Percentiles rank a stretch among this genome's conserved stretches.
Evolutionary conservation across 2,329 filamentous ascomycete species (phyloP).

Genomic region (Xylaria sp.): DNA sequence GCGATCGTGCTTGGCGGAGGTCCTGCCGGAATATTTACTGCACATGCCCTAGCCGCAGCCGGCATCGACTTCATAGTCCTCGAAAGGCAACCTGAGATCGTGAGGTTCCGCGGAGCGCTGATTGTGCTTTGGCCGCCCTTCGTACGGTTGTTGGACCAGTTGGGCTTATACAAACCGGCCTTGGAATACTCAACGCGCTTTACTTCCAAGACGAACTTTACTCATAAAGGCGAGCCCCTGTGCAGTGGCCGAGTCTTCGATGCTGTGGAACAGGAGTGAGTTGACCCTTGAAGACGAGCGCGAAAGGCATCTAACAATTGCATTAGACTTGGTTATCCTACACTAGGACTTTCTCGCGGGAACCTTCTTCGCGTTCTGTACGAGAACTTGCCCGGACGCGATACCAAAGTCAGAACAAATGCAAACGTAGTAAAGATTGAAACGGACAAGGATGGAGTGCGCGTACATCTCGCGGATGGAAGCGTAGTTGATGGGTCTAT

Average conservation of each 20-base stretch:
- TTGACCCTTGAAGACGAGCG: background rate
- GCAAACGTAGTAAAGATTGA: conserved; percentile 38
- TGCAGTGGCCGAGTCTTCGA: conserved; percentile 5
- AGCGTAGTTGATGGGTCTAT: conserved; percentile 40
- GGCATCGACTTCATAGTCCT: conserved; percentile 51
- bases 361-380: conserved; percentile 40
- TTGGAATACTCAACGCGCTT: conserved; percentile 19
- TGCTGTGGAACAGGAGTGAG: conserved; percentile 27
- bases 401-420: conserved; percentile 36
- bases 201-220: conserved; percentile 28
- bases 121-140: conserved; percentile 45
- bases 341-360: conserved; percentile 36
- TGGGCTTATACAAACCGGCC: conserved; percentile 42
- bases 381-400: conserved; percentile 34
- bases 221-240: conserved; percentile 20
- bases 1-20: conserved; percentile 40
- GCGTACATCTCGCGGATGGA: conserved; percentile 40
- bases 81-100: conserved; percentile 44
- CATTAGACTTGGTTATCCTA: conserved; percentile 33
- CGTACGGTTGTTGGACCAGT: conserved; percentile 48
- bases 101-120: conserved; percentile 46
- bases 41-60: conserved; percentile 38
- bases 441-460: conserved; percentile 37
- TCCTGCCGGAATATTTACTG: conserved; percentile 40
- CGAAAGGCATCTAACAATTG: background rate